Conservation (phyloP, 495 filamentous ascomycete genomes). For the Aspergillus sclerotioniger region DNA sequence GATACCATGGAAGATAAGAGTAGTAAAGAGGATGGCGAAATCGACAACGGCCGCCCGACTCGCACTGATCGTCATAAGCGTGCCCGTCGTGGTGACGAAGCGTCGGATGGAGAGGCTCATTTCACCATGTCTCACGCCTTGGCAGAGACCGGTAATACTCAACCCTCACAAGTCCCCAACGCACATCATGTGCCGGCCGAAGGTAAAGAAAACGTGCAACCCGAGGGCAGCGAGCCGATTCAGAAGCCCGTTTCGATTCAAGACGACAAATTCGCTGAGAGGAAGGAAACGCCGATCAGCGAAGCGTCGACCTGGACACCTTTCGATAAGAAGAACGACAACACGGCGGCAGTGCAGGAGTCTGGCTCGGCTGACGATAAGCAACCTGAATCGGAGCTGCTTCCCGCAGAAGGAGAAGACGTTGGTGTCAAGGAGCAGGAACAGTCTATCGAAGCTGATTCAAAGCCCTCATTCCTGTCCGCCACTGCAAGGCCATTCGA, state of each 20-base stretch:
- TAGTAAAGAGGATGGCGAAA: conserved; percentile 39
- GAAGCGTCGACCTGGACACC: conserved; percentile 44
- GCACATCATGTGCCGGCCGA: conserved; percentile 32
- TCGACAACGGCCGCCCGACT: conserved; percentile 36
- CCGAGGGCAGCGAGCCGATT: conserved; percentile 15
- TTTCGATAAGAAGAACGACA: conserved; percentile 41
- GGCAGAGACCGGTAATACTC: conserved; percentile 41
- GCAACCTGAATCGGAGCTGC: conserved; percentile 8
- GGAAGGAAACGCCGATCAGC: conserved; percentile 35
- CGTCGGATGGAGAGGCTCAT: conserved; percentile 65
- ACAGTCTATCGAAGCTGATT: conserved; percentile 19
- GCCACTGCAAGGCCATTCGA: conserved; percentile 67
- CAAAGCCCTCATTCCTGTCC: conserved; percentile 49
- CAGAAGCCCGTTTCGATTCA: background rate
- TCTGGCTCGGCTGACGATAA: conserved; percentile 25
- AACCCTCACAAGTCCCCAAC: conserved; percentile 30
- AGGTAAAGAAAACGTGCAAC: conserved; percentile 47
- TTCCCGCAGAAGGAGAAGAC: background rate
- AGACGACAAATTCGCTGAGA: conserved; percentile 28
- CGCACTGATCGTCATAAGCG: conserved; percentile 68
- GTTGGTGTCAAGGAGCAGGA: conserved; percentile 10
- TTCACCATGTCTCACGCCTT: conserved; percentile 62
- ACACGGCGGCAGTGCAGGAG: conserved; percentile 36
- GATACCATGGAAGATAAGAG: conserved; percentile 39
- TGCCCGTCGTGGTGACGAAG: conserved; percentile 55